These are phyloP conservation scores for Flueggea neowawraea DNA, from an alignment of 441 rosid genomes.

Conservation along the genomic window DNA sequence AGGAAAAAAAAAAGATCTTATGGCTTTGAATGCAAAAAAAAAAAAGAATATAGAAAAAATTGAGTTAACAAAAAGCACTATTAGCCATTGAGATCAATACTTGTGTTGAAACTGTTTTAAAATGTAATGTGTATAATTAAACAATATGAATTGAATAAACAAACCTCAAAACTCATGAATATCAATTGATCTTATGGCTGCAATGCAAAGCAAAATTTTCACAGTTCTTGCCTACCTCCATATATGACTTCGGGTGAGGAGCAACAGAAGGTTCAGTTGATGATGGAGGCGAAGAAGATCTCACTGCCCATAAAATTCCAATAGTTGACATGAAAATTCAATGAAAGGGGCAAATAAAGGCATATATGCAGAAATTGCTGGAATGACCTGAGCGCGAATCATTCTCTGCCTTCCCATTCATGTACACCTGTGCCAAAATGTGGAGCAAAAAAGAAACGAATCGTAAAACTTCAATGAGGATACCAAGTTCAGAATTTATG, in stretches of 20 bases:
- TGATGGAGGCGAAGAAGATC: constrained; percentile 63
- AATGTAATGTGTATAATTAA: too few relatives aligned
- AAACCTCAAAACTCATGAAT: not conserved
- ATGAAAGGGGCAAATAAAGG: constrained; percentile 13
- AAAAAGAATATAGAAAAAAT: too few relatives aligned
- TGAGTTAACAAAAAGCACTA: too few relatives aligned
- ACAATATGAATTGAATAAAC: too few relatives aligned
- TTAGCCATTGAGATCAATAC: too few relatives aligned
- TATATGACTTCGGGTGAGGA: constrained; percentile 90
- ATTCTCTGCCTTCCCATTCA: constrained; percentile 56
- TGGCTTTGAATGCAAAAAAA: too few relatives aligned
- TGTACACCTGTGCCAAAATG: constrained; percentile 43
- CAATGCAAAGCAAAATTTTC: not conserved
- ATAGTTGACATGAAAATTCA: constrained; percentile 11
- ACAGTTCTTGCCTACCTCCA: constrained; percentile 53
- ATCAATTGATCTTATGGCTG: not conserved
- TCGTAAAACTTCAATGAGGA: not conserved
- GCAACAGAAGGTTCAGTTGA: constrained; percentile 50
- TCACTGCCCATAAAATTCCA: constrained; percentile 39
- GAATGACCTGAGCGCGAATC: constrained; percentile 57
- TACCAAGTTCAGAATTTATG: constrained; percentile 9
- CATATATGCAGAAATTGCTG: not conserved
- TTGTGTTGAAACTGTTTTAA: too few relatives aligned
- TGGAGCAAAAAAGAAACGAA: not conserved
- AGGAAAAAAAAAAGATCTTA: constrained; percentile 9